These are phyloP conservation scores for Neurospora sp. DNA, from an alignment of 2,329 filamentous ascomycete genomes.

Conservation along the genomic window DNA sequence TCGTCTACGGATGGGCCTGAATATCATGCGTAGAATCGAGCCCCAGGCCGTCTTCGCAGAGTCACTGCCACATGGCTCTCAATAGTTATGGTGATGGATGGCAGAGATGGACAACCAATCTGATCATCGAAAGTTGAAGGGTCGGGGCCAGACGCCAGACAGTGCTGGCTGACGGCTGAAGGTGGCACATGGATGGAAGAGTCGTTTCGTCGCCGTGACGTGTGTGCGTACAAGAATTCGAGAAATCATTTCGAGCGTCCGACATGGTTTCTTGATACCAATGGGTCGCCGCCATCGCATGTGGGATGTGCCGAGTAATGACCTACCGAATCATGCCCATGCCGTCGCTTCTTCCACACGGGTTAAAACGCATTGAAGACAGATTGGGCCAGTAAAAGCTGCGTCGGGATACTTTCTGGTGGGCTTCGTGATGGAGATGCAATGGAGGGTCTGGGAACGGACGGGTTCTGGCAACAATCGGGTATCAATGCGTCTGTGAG, in stretches of 20 bases:
- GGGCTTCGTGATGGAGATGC: neutral
- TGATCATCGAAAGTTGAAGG: neutral
- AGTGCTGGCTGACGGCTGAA: neutral
- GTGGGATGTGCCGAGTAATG: constrained; percentile 4
- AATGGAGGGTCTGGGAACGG: constrained; percentile 5
- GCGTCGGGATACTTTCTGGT: constrained; percentile 4
- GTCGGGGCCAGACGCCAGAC: neutral
- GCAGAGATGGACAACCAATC: neutral
- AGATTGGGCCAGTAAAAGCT: constrained; percentile 9
- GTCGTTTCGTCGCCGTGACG: neutral
- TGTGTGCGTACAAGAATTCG: neutral
- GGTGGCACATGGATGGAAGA: neutral
- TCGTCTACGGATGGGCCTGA: neutral
- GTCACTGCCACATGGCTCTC: neutral
- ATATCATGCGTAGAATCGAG: neutral
- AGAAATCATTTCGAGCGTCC: neutral
- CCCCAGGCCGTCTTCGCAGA: neutral
- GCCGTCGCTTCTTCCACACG: neutral
- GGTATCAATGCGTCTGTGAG: constrained; percentile 34
- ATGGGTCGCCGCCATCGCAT: constrained; percentile 3
- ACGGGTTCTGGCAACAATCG: constrained; percentile 22
- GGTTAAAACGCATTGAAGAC: constrained; percentile 5
- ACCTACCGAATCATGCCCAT: constrained; percentile 8
- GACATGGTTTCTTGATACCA: neutral
- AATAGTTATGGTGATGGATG: neutral